Percentiles rank a stretch among this genome's conserved stretches.
Evolutionary conservation across 2,329 filamentous ascomycete species (phyloP).

Genomic region (Penicillium sclerotigenum): DNA sequence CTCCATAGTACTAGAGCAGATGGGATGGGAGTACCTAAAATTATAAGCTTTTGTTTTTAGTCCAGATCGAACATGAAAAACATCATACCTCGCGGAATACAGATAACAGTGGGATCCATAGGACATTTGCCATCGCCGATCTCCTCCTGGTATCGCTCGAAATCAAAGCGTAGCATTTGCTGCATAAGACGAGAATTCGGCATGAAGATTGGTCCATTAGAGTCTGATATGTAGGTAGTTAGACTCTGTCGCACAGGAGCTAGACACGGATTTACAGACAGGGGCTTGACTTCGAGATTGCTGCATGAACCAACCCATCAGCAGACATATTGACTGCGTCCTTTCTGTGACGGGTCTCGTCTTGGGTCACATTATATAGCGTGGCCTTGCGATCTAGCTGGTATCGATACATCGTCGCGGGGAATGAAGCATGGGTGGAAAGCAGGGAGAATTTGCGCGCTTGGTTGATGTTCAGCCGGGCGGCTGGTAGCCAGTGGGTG

Average conservation of each 20-base stretch:
- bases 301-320: conserved; percentile 5
- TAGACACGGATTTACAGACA: background rate
- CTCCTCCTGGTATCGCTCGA: conserved; percentile 5
- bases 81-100: conserved; percentile 1
- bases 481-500: conserved; percentile 1
- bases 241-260: background rate
- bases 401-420: conserved; percentile 9
- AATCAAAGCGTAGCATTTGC: conserved; percentile 10
- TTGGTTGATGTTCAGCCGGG: conserved; percentile 2
- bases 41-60: background rate
- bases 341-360: conserved; percentile 7
- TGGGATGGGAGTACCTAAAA: conserved; percentile 3
- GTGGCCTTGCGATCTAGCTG: conserved; percentile 5
- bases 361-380: conserved; percentile 4
- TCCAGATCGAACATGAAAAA: background rate
- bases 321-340: conserved; percentile 2
- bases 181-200: conserved; percentile 10
- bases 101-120: conserved; percentile 5
- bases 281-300: conserved; percentile 6
- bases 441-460: conserved; percentile 3
- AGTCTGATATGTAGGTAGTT: background rate
- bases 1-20: conserved; percentile 5
- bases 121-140: background rate
- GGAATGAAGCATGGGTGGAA: conserved; percentile 5
- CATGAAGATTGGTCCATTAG: conserved; percentile 9